Evolutionary conservation across 2,329 filamentous ascomycete genomes (phyloP), one percentile per base, ranked within the genome.

Genomic region (Coniochaeta sp.): DNA sequence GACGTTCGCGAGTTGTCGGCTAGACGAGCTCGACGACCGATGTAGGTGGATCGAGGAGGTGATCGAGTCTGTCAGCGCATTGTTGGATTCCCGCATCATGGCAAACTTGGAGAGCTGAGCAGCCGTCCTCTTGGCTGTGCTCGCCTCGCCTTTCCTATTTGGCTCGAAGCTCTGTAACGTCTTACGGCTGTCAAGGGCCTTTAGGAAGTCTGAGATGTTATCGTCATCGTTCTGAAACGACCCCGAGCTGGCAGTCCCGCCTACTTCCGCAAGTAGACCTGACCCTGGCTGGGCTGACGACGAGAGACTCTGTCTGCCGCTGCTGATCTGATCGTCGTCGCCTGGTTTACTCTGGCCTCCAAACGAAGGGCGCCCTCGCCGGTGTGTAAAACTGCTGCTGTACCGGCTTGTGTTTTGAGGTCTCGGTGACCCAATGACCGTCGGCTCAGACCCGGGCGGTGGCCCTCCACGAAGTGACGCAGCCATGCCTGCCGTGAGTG

Each of bases 351-450:
- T 89, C 18, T 81, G 78, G 18, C 87, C 86, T 28, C 87, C 86
- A 52, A 87, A 87, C 0, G 91, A 95, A 22, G 85, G 82, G 40
- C 91, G 82, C 26, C 82, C 86, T 51, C 89, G 83, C 45, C 94
- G 83, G 65, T 96, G 90, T 6, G 86, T 88, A 62, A 99, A 99
- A 63, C 91, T 96, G 67, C 92, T 97, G 67, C 90, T 95, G 65
- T 95, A 97, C 46, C 89, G 84, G 54, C 84, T 85, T n/a, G 88
- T 83, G 0, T 86, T 78, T 26, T 48, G 45, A 5, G 89, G 89
- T 55, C 87, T 87, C 2, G 92, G 91, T 7, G 91, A 95, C 51
- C 86, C 83, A 6, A 86, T 83, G 51, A 81, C 73, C 7, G 89
- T 83, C 31, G 82, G 82, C 9, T 86, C 78, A 0, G 78, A 83